Percentiles rank a stretch among this genome's conserved stretches.
Evolutionary conservation across 2,329 filamentous ascomycete species (phyloP).

Genomic region (Scytalidium sp.): DNA sequence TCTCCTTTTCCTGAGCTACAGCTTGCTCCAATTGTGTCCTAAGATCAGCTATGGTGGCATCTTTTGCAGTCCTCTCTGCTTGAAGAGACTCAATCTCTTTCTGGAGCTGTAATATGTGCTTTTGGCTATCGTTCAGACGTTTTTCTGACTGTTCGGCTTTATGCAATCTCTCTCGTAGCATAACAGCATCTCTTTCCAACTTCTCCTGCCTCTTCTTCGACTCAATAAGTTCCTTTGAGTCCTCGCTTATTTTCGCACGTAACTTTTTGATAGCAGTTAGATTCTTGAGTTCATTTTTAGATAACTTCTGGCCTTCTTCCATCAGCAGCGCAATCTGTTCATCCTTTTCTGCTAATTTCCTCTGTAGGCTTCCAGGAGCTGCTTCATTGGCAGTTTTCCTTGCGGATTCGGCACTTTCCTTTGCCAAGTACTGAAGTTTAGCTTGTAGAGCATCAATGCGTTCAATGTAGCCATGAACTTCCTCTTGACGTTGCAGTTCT

Average conservation of each 20-base stretch:
- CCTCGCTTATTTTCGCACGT: conserved; percentile 60
- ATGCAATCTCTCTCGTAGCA: conserved; percentile 44
- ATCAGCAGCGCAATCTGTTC: conserved; percentile 85
- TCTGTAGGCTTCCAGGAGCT: conserved; percentile 64
- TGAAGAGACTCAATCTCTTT: conserved; percentile 60
- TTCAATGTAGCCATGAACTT: conserved; percentile 80
- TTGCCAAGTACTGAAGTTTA: conserved; percentile 84
- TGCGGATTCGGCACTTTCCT: conserved; percentile 73
- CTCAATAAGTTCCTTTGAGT: conserved; percentile 62
- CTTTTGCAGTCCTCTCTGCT: conserved; percentile 60
- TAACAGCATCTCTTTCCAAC: conserved; percentile 46
- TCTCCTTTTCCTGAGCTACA: conserved; percentile 61
- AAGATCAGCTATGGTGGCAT: conserved; percentile 63
- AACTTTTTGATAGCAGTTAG: conserved; percentile 81
- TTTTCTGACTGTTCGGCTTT: conserved; percentile 55
- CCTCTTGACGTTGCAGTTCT: conserved; percentile 64
- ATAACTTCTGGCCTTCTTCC: conserved; percentile 87
- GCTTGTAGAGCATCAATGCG: conserved; percentile 88
- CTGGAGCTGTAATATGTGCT: conserved; percentile 45
- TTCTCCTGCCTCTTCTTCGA: conserved; percentile 59
- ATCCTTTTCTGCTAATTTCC: conserved; percentile 84
- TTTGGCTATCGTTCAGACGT: conserved; percentile 49
- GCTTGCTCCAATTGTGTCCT: conserved; percentile 68
- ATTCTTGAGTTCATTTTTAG: conserved; percentile 82
- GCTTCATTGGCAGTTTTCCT: conserved; percentile 64